Base-by-base conservation (phyloP, 768 basidiomycete species). In the Amanita jacksonii region DNA sequence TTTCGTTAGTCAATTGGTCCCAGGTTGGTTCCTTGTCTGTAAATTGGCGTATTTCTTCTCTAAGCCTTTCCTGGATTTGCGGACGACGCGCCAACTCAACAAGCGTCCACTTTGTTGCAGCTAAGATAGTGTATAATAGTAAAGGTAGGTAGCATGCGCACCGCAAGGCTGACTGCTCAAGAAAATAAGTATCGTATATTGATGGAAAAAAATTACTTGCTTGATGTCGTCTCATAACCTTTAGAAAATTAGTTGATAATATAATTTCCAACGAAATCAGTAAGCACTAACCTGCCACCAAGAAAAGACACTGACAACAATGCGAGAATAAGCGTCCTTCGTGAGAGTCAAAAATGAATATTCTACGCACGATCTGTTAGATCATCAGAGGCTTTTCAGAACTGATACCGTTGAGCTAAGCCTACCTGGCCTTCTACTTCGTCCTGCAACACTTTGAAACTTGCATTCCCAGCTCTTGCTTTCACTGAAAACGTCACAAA, bases 61-160 rank as follows among this genome's bases (percentile, higher is more conserved):
- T 54, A 9, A 66, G 48, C 31, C 54, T 54, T 7, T 49, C 48
- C 48, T 66, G 64, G 28, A 52, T 50, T 13, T 58, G 52, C 1
- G 53, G 55, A 23, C 62, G 50, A 37, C 54, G 49, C 8, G 54
- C 57, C 0, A 66, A 55, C 45, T 65, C 64, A 33, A 65, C 54
- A 4, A 67, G 51, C 7, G 59, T 51, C 59, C 63, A 66, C 54
- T 56, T 28, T 28, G 6, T 12, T 12, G n/a, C n/a, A n/a, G n/a
- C n/a, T n/a, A n/a, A n/a, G n/a, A 28, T 12, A 12, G 12, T 28
- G 27, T 28, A 12, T 6, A 12, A 6, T 6, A 28, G 27, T 28
- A 28, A 6, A 28, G 12, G 27, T 28, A 28, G 12, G 27, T 6
- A 28, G 12, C 6, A 28, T 28, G 27, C 7, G 27, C 27, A 28